Conservation (phyloP, 73 alveolate genomes). For the Tetrahymena malaccensis region DNA sequence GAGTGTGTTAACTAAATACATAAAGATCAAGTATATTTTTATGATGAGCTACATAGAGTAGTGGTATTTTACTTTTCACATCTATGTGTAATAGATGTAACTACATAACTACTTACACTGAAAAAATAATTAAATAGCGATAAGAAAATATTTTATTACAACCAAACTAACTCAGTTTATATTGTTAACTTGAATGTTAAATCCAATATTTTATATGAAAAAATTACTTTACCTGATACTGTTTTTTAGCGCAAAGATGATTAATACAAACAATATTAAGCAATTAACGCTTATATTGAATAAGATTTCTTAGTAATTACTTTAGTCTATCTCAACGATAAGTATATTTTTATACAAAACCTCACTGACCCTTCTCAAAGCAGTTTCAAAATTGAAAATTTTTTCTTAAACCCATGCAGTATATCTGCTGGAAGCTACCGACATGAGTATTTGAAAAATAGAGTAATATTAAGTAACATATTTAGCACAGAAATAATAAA, state of each 20-base stretch:
- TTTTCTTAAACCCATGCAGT: neutral
- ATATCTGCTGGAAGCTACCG: neutral
- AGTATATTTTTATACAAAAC: neutral
- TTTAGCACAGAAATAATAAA: neutral
- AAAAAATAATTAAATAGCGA: neutral
- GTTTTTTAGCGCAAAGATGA: neutral
- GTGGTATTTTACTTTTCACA: neutral
- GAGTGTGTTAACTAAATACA: neutral
- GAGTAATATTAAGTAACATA: neutral
- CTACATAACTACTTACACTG: neutral
- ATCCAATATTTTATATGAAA: neutral
- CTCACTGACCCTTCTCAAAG: neutral
- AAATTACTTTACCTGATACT: neutral
- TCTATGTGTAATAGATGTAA: neutral
- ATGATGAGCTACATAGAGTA: neutral
- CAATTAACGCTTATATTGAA: neutral
- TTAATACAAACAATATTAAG: neutral
- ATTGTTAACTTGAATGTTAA: neutral
- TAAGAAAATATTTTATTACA: neutral
- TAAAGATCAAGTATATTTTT: neutral
- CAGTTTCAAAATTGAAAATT: neutral
- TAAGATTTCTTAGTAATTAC: neutral
- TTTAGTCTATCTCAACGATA: neutral
- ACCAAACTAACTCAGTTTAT: neutral
- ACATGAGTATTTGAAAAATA: neutral